Evolutionary conservation across 176 grass and related monocot species (phyloP).

Genomic region (Juncus inflexus): DNA sequence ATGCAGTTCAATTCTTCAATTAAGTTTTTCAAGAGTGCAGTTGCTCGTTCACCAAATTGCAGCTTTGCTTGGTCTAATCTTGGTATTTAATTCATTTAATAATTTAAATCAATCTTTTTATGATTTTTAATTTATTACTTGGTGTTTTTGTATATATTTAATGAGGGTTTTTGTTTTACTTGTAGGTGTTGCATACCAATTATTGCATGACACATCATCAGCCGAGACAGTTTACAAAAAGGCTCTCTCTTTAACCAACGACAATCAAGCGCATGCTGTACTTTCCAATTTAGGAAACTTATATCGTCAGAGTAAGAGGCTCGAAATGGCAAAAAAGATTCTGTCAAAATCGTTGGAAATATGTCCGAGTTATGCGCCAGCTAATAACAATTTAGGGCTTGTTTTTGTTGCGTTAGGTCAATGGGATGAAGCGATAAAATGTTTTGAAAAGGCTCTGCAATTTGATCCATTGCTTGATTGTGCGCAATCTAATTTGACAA

Average conservation of each 20-base stretch:
- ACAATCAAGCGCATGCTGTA: conserved; percentile 64
- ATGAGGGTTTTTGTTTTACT: conserved; percentile 7
- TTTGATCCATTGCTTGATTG: conserved; percentile 79
- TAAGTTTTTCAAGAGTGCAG: conserved; percentile 79
- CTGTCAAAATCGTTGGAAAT: conserved; percentile 73
- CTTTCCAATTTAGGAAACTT: conserved; percentile 91
- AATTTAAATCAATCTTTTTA: no score
- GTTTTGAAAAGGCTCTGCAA: conserved; percentile 75
- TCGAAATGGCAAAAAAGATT: conserved; percentile 77
- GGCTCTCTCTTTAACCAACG: conserved; percentile 53
- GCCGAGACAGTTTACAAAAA: conserved; percentile 73
- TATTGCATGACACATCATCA: conserved; percentile 62
- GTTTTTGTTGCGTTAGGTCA: conserved; percentile 59
- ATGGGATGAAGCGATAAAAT: conserved; percentile 64
- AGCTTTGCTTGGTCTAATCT: conserved; percentile 97
- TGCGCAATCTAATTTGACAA: conserved; percentile 75
- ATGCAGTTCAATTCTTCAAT: conserved; percentile 76
- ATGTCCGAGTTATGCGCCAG: conserved; percentile 80
- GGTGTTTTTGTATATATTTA: neutral
- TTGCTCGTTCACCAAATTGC: conserved; percentile 73
- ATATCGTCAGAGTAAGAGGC: conserved; percentile 68
- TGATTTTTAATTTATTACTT: neutral
- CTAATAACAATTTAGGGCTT: conserved; percentile 93
- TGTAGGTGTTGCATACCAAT: conserved; percentile 81
- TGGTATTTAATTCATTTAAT: conserved; percentile 39